Evolutionary conservation across 495 filamentous ascomycete species (phyloP).

Genomic region (Neurospora cerealis): DNA sequence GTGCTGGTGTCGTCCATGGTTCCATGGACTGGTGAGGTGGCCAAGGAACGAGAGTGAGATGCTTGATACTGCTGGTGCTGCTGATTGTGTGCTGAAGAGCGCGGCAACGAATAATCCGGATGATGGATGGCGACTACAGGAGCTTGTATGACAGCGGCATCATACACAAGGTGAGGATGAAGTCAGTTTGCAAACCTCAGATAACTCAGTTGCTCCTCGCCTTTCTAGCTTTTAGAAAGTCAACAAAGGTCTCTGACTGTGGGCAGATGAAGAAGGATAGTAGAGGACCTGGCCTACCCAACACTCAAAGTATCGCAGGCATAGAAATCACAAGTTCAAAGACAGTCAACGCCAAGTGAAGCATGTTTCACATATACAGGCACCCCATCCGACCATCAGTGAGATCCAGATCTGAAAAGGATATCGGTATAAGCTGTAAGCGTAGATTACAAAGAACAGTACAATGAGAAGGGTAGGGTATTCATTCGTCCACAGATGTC

Average conservation of each 20-base stretch:
- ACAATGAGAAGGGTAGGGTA: background rate
- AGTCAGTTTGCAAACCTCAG: rapidly evolving
- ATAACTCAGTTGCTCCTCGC: background rate
- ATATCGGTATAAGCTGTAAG: background rate
- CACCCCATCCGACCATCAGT: background rate
- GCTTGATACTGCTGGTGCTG: background rate
- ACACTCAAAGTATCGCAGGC: background rate
- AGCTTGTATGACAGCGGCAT: background rate
- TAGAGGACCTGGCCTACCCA: too few relatives aligned
- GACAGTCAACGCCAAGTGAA: background rate
- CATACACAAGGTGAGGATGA: background rate
- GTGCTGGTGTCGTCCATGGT: background rate
- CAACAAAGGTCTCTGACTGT: background rate
- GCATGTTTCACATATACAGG: background rate
- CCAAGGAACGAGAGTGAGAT: background rate
- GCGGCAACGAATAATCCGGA: background rate
- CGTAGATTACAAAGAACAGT: background rate
- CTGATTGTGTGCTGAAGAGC: background rate
- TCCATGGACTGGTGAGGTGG: background rate
- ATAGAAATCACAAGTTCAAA: background rate
- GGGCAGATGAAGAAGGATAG: too few relatives aligned
- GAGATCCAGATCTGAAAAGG: background rate
- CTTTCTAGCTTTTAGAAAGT: background rate
- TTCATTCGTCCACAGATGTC: background rate
- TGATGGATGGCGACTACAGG: background rate